A percentile compares a stretch with the other conserved stretches of the same genome.
phyloP scores from a whole-genome alignment of 768 basidiomycete genomes.

The Clavaria fumosa region DNA sequence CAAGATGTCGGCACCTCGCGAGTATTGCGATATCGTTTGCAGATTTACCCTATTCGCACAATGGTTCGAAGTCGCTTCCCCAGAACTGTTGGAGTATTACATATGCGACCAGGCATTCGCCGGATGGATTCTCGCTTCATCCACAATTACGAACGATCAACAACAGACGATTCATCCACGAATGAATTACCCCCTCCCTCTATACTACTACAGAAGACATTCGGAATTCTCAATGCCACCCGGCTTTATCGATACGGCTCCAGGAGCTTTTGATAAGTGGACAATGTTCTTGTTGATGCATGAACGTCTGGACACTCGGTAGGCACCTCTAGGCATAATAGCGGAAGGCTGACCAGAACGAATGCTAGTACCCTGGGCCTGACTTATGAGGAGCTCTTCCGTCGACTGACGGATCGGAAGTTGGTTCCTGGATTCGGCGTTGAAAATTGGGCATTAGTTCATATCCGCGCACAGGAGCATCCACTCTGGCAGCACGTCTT shows the following conservation, averaged over 20 bases:
- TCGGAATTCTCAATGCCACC: neutral
- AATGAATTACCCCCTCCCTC: slow-evolving; percentile 1
- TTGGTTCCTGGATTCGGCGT: neutral
- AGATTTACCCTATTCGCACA: slow-evolving; percentile 1
- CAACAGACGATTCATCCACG: neutral
- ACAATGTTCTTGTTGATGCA: neutral
- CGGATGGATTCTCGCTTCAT: neutral
- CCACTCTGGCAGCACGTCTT: slow-evolving; percentile 2
- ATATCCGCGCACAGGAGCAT: neutral
- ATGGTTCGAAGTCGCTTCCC: slow-evolving; percentile 2
- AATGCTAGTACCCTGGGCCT: neutral
- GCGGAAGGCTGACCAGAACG: neutral
- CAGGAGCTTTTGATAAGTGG: neutral
- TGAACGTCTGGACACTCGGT: neutral
- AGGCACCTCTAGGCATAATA: neutral
- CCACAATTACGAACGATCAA: neutral
- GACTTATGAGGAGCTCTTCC: neutral
- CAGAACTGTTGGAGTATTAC: neutral
- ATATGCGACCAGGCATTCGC: neutral
- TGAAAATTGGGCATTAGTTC: neutral
- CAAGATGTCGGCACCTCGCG: neutral
- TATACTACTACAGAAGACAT: neutral
- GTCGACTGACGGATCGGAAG: neutral
- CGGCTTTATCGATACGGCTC: neutral
- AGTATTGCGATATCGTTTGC: slow-evolving; percentile 3